Base-by-base conservation (phyloP, 2,329 filamentous ascomycete species). In the Fusarium agapanthi region DNA sequence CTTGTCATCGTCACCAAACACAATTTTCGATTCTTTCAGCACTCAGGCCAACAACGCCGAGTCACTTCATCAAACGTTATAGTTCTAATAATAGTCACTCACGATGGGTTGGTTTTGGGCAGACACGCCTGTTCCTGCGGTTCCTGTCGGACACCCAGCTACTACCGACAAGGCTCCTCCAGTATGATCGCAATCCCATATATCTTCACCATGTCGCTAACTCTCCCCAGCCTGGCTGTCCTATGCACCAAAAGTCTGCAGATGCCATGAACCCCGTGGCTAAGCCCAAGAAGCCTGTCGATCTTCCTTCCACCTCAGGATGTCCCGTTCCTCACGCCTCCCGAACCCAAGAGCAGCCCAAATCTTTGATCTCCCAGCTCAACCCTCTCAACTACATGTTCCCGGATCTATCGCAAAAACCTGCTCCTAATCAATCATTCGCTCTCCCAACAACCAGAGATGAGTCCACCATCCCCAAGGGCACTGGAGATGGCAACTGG, bases 331-430 rank as follows among this genome's bases (percentile, higher is more conserved):
- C 84, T 22, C 85, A 87, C 74, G 81, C 75, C 35, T 77, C 76
- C 51, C 67, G 76, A 44, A 61, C 72, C 16, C 67, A 79, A 28
- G 78, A 82, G 44, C 78, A 85, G 69, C 76, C 82, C 43, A 82
- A 83, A 66, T 87, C 86, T 3, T 79, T 87, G 26, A 80, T 90
- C 15, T 89, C 88, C 7, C 88, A 87, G 77, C 83, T 90, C 60
- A 90, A 90, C 77, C 88, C 88, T 10, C 87, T 99, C 59, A 99
- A 99, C 85, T 98, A 95, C 86, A 99, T 99, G 95, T 97, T 97
- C 81, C 87, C 89, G 44, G 90, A 92, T 69, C 87, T 98, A 50
- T 95, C 95, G 12, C 95, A 98, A 83, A 88, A 90, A 35, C 92
- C 89, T 54, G 90, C 94, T 6, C 86, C 90, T 0, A 86, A 93